phyloP scores from a whole-genome alignment of 1,284 basidiomycete species.

The Malassezia restricta region DNA sequence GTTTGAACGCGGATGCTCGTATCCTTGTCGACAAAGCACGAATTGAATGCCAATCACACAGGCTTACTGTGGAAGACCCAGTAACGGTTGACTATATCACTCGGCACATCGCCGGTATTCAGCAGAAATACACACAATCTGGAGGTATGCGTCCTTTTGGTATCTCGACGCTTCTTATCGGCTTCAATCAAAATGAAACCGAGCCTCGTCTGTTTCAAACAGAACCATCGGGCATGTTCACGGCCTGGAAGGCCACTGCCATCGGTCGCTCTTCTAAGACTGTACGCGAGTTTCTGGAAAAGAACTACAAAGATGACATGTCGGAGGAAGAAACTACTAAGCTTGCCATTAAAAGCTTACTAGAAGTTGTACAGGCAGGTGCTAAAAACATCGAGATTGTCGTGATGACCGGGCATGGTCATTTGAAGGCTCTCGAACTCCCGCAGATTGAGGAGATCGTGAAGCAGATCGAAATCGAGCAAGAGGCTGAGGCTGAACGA shows the following conservation, averaged over 20 bases:
- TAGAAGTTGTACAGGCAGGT: conserved; percentile 97
- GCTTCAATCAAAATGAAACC: conserved; percentile 86
- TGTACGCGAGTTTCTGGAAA: conserved; percentile 94
- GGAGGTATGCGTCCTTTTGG: conserved; percentile 97
- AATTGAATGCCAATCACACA: conserved; percentile 93
- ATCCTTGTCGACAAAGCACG: conserved; percentile 96
- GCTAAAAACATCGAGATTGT: conserved; percentile 61
- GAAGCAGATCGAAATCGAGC: conserved; percentile 38
- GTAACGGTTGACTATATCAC: conserved; percentile 98
- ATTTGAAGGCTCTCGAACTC: conserved; percentile 35
- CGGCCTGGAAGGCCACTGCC: conserved; percentile 97
- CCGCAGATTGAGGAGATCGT: conserved; percentile 42
- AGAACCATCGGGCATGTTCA: conserved; percentile 89
- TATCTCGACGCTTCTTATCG: conserved; percentile 89
- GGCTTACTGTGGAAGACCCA: conserved; percentile 93
- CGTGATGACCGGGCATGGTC: conserved; percentile 36
- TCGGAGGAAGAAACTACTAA: conserved; percentile 81
- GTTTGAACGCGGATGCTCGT: conserved; percentile 94
- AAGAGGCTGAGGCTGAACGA: conserved; percentile 43
- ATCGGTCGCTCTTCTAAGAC: conserved; percentile 97
- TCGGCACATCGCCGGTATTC: conserved; percentile 89
- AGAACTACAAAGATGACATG: conserved; percentile 89
- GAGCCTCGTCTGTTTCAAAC: conserved; percentile 86
- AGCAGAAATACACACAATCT: conserved; percentile 87
- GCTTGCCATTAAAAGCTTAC: conserved; percentile 81